Evolutionary conservation across 2,329 filamentous ascomycete genomes (phyloP).

Genomic region (Thielaviopsis cerberus): DNA sequence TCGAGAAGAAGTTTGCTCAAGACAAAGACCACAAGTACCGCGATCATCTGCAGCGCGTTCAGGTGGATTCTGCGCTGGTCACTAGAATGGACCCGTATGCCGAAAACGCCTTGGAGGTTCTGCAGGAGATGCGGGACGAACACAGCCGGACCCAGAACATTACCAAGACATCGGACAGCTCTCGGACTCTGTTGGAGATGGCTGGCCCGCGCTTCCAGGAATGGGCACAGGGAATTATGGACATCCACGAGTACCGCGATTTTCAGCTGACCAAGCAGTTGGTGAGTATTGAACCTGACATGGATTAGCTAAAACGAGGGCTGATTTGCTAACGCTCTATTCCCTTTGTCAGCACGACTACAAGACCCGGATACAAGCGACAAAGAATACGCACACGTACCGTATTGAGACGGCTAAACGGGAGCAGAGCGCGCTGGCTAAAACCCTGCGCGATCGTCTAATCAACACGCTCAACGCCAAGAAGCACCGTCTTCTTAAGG

Average conservation of each 20-base stretch:
- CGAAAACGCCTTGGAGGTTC: conserved; percentile 52
- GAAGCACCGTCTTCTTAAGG: conserved; percentile 43
- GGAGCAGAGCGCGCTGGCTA: conserved; percentile 40
- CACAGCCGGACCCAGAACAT: conserved; percentile 29
- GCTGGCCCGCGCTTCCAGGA: conserved; percentile 71
- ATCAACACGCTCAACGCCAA: conserved; percentile 47
- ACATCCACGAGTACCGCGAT: conserved; percentile 74
- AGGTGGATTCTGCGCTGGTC: conserved; percentile 74
- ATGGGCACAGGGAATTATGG: conserved; percentile 73
- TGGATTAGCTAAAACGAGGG: background rate
- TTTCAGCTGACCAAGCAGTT: conserved; percentile 62
- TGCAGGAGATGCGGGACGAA: conserved; percentile 42
- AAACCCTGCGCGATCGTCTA: conserved; percentile 45
- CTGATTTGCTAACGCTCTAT: conserved; percentile 13
- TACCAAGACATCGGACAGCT: conserved; percentile 23
- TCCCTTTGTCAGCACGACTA: conserved; percentile 34
- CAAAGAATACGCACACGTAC: conserved; percentile 41
- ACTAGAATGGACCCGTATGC: conserved; percentile 69
- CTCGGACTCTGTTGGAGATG: conserved; percentile 45
- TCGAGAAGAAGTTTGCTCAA: conserved; percentile 59
- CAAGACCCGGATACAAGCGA: conserved; percentile 41
- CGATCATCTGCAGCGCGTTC: conserved; percentile 77
- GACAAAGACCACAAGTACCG: conserved; percentile 73
- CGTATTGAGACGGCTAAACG: conserved; percentile 42
- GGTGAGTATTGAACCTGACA: conserved; percentile 32